These are phyloP conservation scores for Coemansia sp. DNA, from an alignment of 192 early-diverging fungal genomes.

Conservation along the genomic window DNA sequence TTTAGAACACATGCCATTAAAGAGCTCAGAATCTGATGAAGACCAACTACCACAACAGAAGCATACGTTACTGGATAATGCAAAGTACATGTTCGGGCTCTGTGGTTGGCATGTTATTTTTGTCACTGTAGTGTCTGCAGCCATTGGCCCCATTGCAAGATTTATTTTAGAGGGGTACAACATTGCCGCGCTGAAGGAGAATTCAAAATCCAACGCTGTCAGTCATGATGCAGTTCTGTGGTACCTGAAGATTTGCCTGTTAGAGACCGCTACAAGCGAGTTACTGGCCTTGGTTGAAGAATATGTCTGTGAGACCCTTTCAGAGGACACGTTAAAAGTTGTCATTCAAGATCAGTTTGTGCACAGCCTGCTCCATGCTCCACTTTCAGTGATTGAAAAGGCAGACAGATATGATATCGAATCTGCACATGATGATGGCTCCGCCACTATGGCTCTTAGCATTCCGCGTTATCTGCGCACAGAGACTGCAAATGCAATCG, in stretches of 20 bases:
- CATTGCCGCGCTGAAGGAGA: neutral
- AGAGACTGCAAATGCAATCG: neutral
- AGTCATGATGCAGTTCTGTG: constrained; percentile 1
- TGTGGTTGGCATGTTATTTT: neutral
- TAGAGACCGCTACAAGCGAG: neutral
- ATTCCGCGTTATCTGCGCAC: no score
- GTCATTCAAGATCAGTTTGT: no score
- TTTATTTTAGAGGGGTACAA: constrained; percentile 25
- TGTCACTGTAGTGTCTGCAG: neutral
- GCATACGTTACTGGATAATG: neutral
- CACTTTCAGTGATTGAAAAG: no score
- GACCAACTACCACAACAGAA: neutral
- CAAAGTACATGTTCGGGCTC: neutral
- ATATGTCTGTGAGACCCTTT: no score
- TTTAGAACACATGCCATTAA: neutral
- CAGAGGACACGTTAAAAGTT: no score
- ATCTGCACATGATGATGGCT: no score
- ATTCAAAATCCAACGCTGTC: neutral
- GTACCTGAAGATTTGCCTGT: neutral
- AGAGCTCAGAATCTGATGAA: neutral
- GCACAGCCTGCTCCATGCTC: no score
- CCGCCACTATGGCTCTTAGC: no score
- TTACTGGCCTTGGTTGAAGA: neutral
- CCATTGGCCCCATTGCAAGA: constrained; percentile 7
- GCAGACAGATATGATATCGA: no score